A percentile compares a stretch with the other conserved stretches of the same genome.
Conservation (phyloP, 768 basidiomycete genomes). For the Boletus reticulatus region DNA sequence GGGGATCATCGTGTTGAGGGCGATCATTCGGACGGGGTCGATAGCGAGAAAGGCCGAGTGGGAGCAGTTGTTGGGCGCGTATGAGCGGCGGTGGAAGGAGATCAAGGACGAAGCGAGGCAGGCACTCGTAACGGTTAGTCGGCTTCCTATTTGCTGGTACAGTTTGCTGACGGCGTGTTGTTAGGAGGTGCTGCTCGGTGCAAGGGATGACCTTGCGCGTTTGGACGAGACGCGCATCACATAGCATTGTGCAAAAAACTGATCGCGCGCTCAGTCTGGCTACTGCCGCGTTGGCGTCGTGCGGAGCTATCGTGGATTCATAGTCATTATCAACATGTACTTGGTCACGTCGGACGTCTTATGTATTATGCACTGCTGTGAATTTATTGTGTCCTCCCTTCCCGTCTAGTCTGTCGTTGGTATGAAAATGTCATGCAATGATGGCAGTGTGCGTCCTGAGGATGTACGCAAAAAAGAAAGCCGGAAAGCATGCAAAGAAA, state of each 20-base stretch:
- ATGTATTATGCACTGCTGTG: no score
- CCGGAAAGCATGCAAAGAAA: neutral
- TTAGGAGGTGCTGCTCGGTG: constrained; percentile 50
- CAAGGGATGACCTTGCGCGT: constrained; percentile 53
- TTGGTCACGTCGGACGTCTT: no score
- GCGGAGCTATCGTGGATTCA: no score
- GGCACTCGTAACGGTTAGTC: constrained; percentile 54
- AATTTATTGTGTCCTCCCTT: no score
- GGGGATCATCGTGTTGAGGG: constrained; percentile 55
- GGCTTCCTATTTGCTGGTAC: neutral
- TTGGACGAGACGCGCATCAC: constrained; percentile 33
- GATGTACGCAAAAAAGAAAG: neutral
- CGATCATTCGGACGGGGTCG: constrained; percentile 54
- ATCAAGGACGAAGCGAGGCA: constrained; percentile 67
- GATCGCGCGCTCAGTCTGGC: neutral
- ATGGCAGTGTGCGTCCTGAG: no score
- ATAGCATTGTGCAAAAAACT: neutral
- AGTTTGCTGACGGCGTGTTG: neutral
- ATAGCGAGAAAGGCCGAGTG: constrained; percentile 52
- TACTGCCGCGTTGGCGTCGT: neutral
- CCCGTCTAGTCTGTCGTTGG: neutral
- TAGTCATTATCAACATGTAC: no score
- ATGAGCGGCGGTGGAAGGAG: constrained; percentile 69
- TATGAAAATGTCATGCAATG: neutral
- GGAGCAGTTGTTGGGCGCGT: constrained; percentile 51